phyloP scores from a whole-genome alignment of 805 yeast species.

The Debaryomyces prosopidis region DNA sequence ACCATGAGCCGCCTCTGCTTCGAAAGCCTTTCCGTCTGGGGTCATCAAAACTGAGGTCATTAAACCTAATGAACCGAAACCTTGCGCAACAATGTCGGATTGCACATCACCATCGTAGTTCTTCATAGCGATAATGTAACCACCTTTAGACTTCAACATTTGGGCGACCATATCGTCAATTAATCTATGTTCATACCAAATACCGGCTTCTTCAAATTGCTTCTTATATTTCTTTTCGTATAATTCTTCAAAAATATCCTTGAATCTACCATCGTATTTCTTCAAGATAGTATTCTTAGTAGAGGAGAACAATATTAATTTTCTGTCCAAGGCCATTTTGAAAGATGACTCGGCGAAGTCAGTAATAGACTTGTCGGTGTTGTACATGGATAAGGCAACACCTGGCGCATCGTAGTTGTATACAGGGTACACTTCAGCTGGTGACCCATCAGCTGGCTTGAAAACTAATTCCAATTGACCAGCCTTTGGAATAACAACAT shows the following conservation, averaged over 20 bases:
- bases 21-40: constrained; percentile 96
- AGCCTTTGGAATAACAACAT: constrained; percentile 72
- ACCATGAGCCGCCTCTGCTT: constrained; percentile 98
- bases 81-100: constrained; percentile 96
- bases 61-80: constrained; percentile 93
- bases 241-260: constrained; percentile 84
- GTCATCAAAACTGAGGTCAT: constrained; percentile 97
- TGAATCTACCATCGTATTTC: constrained; percentile 92
- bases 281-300: constrained; percentile 95
- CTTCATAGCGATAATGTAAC: constrained; percentile 93
- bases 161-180: constrained; percentile 99
- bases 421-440: constrained; percentile 56
- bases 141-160: constrained; percentile 95
- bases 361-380: constrained; percentile 85
- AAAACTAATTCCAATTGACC: constrained; percentile 79
- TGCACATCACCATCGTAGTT: constrained; percentile 98
- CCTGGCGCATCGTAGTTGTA: constrained; percentile 71
- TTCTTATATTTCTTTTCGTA: constrained; percentile 69
- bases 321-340: constrained; percentile 78
- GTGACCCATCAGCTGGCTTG: constrained; percentile 68
- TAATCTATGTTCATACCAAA: constrained; percentile 95
- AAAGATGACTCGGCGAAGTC: constrained; percentile 95
- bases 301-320: constrained; percentile 78
- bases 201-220: constrained; percentile 74
- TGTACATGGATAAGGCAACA: constrained; percentile 91